Conservation (phyloP, 176 grass and related monocot genomes). For the Oryza officinalis region DNA sequence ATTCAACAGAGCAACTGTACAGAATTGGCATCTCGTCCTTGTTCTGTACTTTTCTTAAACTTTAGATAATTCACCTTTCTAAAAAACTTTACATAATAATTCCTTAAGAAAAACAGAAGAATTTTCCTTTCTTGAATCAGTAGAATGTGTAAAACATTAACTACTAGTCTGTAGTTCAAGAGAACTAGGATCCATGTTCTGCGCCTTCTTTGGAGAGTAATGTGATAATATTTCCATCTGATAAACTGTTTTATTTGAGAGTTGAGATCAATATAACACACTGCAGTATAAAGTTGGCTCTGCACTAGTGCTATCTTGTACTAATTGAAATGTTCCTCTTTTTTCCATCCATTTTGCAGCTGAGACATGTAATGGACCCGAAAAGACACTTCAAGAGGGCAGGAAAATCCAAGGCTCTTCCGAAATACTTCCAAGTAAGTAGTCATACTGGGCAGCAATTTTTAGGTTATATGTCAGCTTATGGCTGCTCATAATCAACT, state of each 20-base stretch:
- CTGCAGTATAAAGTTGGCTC: not conserved
- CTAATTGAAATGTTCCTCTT: not conserved
- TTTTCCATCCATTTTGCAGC: slow-evolving; percentile 53
- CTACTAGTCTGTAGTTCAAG: not conserved
- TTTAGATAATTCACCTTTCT: no score
- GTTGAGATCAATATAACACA: not conserved
- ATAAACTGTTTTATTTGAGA: not conserved
- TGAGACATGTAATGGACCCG: slow-evolving; percentile 87
- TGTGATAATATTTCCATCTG: not conserved
- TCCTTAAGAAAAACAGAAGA: not conserved
- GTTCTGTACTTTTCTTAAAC: not conserved
- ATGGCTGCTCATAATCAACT: slow-evolving; percentile 21
- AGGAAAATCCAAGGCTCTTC: slow-evolving; percentile 72
- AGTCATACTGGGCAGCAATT: not conserved
- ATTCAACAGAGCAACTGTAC: not conserved
- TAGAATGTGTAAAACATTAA: not conserved
- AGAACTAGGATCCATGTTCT: not conserved
- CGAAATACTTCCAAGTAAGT: slow-evolving; percentile 87
- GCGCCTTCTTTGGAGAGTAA: not conserved
- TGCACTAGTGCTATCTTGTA: not conserved
- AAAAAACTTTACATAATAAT: no score
- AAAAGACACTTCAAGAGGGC: slow-evolving; percentile 93
- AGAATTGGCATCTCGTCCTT: not conserved
- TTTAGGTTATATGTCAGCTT: not conserved
- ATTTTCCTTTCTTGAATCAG: not conserved